Percentiles rank a stretch among this genome's conserved stretches.
phyloP scores from a whole-genome alignment of 805 yeast genomes.

The Nakazawaea holstii region DNA sequence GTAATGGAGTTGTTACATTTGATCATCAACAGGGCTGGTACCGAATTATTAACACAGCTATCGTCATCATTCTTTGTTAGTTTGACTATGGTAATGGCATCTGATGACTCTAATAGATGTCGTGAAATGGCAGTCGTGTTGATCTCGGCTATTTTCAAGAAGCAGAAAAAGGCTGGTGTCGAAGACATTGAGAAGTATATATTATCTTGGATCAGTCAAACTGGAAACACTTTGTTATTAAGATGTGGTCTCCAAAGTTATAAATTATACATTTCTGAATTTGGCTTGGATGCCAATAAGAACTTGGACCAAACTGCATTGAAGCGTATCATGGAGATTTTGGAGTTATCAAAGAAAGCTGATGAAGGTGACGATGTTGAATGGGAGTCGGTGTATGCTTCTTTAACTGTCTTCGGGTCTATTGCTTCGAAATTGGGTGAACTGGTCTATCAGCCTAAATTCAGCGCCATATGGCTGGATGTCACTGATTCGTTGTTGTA shows the following conservation, averaged over 20 bases:
- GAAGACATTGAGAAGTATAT: conserved; percentile 36
- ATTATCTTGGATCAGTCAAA: conserved; percentile 60
- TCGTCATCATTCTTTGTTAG: conserved; percentile 80
- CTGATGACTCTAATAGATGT: conserved; percentile 75
- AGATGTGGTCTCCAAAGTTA: conserved; percentile 74
- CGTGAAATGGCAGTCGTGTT: conserved; percentile 76
- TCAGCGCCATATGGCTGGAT: conserved; percentile 42
- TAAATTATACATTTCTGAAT: conserved; percentile 49
- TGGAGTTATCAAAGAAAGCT: conserved; percentile 25
- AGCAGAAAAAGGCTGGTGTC: conserved; percentile 31
- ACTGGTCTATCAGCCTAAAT: conserved; percentile 23
- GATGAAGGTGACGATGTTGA: conserved; percentile 37
- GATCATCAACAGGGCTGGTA: conserved; percentile 60
- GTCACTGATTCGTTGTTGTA: conserved; percentile 56
- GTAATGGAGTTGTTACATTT: conserved; percentile 82
- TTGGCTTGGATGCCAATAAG: conserved; percentile 34
- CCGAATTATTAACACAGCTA: conserved; percentile 51
- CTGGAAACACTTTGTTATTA: conserved; percentile 43
- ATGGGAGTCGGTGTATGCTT: conserved; percentile 78
- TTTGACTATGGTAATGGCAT: conserved; percentile 66
- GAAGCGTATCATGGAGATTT: conserved; percentile 17
- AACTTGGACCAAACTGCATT: conserved; percentile 35
- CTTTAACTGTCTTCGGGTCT: conserved; percentile 46
- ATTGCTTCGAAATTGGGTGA: conserved; percentile 32
- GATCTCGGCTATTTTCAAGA: conserved; percentile 47